Conservation (phyloP, 441 rosid species). For the Euphorbia schlechtendalii region DNA sequence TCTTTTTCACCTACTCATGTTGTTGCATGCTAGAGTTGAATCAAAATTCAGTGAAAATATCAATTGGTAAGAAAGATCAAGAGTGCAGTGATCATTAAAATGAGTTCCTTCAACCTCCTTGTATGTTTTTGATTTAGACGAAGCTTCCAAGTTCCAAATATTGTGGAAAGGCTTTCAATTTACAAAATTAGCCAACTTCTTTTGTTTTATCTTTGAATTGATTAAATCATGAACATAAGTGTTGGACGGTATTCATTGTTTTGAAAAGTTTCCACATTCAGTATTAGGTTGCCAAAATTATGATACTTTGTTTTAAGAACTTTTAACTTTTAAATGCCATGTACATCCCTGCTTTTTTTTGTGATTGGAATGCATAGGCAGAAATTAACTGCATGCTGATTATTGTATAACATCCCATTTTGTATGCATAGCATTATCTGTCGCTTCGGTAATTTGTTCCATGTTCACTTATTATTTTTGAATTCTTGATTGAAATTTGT, state of each 20-base stretch:
- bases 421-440: background rate
- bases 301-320: background rate
- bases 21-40: background rate
- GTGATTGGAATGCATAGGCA: background rate
- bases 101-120: background rate
- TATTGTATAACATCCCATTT: background rate
- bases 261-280: background rate
- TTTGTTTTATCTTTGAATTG: background rate
- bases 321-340: background rate
- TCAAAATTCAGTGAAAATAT: background rate
- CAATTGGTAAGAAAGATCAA: background rate
- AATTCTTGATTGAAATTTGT: background rate
- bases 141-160: too few relatives aligned
- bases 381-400: background rate
- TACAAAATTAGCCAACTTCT: background rate
- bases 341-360: background rate
- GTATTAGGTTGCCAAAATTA: background rate
- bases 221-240: background rate
- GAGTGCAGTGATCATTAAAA: background rate
- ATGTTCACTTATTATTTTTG: background rate
- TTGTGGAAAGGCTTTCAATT: background rate
- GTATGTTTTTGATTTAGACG: background rate
- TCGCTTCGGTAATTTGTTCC: background rate
- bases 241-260: background rate
- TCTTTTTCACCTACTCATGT: background rate